Conservation (phyloP, 495 filamentous ascomycete genomes). For the Neurospora hispaniola region DNA sequence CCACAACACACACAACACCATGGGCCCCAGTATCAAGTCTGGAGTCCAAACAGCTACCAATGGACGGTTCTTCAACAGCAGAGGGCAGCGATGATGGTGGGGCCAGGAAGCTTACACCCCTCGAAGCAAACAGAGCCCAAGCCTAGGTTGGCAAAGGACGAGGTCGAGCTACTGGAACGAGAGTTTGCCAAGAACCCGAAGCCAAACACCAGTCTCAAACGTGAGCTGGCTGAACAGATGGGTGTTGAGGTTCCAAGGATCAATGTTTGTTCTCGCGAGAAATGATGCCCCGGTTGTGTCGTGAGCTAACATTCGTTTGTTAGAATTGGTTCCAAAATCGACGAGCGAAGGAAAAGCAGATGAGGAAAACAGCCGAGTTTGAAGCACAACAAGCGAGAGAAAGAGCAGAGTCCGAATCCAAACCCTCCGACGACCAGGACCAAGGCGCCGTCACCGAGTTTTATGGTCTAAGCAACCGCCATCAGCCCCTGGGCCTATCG, state of each 20-base stretch:
- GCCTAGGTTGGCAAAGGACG: constrained; percentile 69
- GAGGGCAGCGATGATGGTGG: constrained; percentile 17
- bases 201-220: constrained; percentile 66
- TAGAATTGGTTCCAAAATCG: constrained; percentile 93
- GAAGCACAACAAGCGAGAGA: constrained; percentile 45
- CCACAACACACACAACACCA: constrained; percentile 14
- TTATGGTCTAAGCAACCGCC: constrained; percentile 19
- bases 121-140: constrained; percentile 42
- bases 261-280: constrained; percentile 46
- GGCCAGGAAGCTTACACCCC: constrained; percentile 18
- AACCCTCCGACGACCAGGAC: constrained; percentile 24
- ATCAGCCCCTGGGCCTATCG: constrained; percentile 24
- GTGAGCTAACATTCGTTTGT: constrained; percentile 19
- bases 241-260: constrained; percentile 65
- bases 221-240: constrained; percentile 59
- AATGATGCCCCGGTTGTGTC: background rate
- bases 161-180: constrained; percentile 64
- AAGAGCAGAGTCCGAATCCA: constrained; percentile 31
- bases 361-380: constrained; percentile 60
- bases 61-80: constrained; percentile 11
- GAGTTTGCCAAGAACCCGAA: constrained; percentile 69
- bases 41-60: constrained; percentile 11
- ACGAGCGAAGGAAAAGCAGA: constrained; percentile 72
- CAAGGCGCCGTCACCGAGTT: constrained; percentile 17
- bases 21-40: constrained; percentile 15